Evolutionary conservation across 306 rosid genomes (phyloP), one percentile per base, ranked within the genome.

Genomic region (Dalbergia oliveri): DNA sequence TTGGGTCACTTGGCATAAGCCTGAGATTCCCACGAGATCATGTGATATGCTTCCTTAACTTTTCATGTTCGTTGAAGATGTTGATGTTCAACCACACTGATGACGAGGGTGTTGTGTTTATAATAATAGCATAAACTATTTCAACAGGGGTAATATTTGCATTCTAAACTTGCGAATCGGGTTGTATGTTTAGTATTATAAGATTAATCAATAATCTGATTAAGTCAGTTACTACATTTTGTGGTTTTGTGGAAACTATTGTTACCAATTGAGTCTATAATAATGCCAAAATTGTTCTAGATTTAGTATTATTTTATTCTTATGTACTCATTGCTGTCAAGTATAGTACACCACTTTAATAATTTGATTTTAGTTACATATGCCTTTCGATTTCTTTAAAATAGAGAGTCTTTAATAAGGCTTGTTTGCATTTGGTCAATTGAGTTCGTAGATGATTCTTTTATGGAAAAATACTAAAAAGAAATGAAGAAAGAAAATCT

Each of bases 41-140:
- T 43, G 13, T 14, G 45, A 54, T 11, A 39, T 23, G 12, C 39
- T 56, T 62, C 1, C 53, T 37, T 8, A 1, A 7, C 1, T 60
- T 43, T 6, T 58, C 31, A 67, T 10, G 5, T 10, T 18, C 35
- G 5, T 23, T 41, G 19, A 23, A 18, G 33, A 45, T 34, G 4
- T 45, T 61, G 34, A 14, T 33, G 34, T 59, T 59, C 33, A 58
- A 21, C 14, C 26, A 26, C 66, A 15, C 6, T 60, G n/a, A 34
- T 62, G 44, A 33, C 33, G 13, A 35, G 69, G 12, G 21, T 68
- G 43, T 69, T 69, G 69, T n/a, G 47, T 64, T 35, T 34, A 11
- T 64, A 6, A 43, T 43, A 10, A 15, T 64, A 50, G 41, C 70
- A 66, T 66, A 54, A 41, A 66, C 53, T 66, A 66, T 39, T 49